Percentiles rank a stretch among this genome's conserved stretches.
Evolutionary conservation across 306 rosid species (phyloP).

Genomic region (Lagenaria siceraria): DNA sequence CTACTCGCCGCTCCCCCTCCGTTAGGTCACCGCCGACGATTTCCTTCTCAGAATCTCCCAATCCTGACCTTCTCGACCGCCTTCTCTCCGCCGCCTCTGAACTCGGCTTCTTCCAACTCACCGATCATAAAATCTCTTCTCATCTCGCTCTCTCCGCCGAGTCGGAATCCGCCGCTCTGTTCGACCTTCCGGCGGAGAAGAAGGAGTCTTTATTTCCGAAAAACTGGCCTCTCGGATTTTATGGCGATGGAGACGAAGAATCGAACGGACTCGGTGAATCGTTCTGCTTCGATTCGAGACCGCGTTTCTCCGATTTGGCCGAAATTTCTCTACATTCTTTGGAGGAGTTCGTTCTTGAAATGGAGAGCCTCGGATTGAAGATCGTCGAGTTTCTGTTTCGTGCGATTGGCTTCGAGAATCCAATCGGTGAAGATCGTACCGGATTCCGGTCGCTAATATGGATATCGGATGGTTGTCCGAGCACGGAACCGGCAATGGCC

Average conservation of each 20-base stretch:
- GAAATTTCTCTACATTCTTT: slow-evolving; percentile 24
- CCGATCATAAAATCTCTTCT: slow-evolving; percentile 34
- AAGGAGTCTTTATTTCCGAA: slow-evolving; percentile 34
- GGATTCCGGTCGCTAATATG: slow-evolving; percentile 40
- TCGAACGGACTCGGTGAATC: slow-evolving; percentile 37
- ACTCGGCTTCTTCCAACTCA: slow-evolving; percentile 66
- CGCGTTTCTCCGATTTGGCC: slow-evolving; percentile 25
- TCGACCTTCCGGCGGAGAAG: slow-evolving; percentile 32
- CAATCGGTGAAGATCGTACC: slow-evolving; percentile 22
- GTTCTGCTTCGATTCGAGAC: slow-evolving; percentile 35
- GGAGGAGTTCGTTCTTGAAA: slow-evolving; percentile 30
- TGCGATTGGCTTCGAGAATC: slow-evolving; percentile 39
- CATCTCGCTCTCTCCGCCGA: slow-evolving; percentile 64
- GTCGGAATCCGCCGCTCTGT: slow-evolving; percentile 49
- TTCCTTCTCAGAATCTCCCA: slow-evolving; percentile 27
- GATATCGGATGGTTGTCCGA: slow-evolving; percentile 31
- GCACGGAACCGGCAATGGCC: slow-evolving; percentile 5
- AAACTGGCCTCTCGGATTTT: slow-evolving; percentile 72
- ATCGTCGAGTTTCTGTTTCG: slow-evolving; percentile 30
- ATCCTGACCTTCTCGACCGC: neutral
- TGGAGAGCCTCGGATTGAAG: slow-evolving; percentile 55
- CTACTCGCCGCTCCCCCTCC: slow-evolving; percentile 34
- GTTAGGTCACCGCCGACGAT: slow-evolving; percentile 36
- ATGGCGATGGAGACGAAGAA: slow-evolving; percentile 20
- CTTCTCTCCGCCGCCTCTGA: slow-evolving; percentile 26